Percentiles rank a stretch among this genome's conserved stretches.
These are phyloP conservation scores for Porpolomopsis calyptriformis DNA, from an alignment of 768 basidiomycete genomes.

Conservation along the genomic window DNA sequence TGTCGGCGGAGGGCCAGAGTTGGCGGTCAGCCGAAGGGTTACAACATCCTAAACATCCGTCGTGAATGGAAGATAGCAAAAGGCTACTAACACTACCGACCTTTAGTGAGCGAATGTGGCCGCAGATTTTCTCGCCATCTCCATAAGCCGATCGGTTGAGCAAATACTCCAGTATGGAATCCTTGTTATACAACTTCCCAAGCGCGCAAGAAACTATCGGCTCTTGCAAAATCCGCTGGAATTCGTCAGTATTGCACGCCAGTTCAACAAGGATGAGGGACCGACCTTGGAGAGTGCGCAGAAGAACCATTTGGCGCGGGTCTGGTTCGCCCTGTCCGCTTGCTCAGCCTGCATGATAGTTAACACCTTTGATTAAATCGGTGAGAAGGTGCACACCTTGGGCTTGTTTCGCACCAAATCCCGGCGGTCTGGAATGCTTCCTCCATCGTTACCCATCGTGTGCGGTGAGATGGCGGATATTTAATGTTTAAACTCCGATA, in stretches of 20 bases:
- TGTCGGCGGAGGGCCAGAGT: constrained; percentile 42
- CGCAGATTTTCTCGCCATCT: constrained; percentile 86
- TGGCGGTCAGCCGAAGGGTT: constrained; percentile 69
- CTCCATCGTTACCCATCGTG: constrained; percentile 91
- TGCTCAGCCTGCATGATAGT: constrained; percentile 50
- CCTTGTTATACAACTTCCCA: constrained; percentile 95
- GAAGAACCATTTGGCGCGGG: constrained; percentile 80
- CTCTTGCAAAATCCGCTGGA: constrained; percentile 69
- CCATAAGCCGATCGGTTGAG: constrained; percentile 77
- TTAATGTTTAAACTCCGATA: too few species aligned
- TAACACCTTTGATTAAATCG: not conserved
- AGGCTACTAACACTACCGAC: constrained; percentile 32
- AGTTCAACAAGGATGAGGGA: not conserved
- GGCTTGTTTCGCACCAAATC: constrained; percentile 66
- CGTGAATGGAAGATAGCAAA: not conserved
- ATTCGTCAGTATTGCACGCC: not conserved
- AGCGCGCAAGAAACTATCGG: constrained; percentile 88
- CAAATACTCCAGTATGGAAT: constrained; percentile 83
- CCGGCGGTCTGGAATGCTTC: constrained; percentile 76
- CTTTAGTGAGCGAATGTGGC: constrained; percentile 84
- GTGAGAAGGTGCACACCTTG: constrained; percentile 36
- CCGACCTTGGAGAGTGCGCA: constrained; percentile 91
- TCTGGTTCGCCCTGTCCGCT: constrained; percentile 85
- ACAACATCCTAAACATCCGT: constrained; percentile 60
- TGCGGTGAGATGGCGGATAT: too few species aligned